Conservation (phyloP, 2,329 filamentous ascomycete genomes). For the Aureobasidium sp. region DNA sequence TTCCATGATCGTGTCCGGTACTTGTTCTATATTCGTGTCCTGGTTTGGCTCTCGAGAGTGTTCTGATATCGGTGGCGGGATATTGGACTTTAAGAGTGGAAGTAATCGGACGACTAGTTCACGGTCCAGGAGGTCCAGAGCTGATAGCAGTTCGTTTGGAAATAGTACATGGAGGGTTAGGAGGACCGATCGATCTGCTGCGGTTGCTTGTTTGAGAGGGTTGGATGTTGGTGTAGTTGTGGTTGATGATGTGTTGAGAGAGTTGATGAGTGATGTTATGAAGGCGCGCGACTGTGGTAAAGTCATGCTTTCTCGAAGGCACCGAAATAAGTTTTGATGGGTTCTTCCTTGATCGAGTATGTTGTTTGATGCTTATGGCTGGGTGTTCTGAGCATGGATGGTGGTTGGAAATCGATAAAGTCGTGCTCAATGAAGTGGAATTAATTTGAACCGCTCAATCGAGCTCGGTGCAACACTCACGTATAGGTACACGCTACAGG, state of each 20-base stretch:
- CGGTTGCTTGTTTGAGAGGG: slow-evolving; percentile 30
- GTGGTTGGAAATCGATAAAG: no score
- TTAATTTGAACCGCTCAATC: no score
- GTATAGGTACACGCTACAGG: no score
- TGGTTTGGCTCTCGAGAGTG: neutral
- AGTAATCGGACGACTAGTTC: slow-evolving; percentile 55
- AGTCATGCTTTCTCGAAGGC: neutral
- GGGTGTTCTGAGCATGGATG: neutral
- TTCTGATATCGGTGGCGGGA: neutral
- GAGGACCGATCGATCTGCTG: slow-evolving; percentile 42
- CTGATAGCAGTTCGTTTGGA: slow-evolving; percentile 70
- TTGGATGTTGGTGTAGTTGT: slow-evolving; percentile 27
- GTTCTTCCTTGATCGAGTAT: neutral
- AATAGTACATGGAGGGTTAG: slow-evolving; percentile 79
- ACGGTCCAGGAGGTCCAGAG: slow-evolving; percentile 80
- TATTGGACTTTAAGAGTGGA: neutral
- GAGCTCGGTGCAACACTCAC: no score
- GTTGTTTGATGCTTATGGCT: neutral
- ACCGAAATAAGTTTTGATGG: neutral
- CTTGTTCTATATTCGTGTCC: neutral
- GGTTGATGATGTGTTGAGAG: slow-evolving; percentile 16
- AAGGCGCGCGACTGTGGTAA: slow-evolving; percentile 16
- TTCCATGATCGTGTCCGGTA: neutral
- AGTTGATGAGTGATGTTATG: slow-evolving; percentile 22
- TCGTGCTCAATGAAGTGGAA: no score